Evolutionary conservation across 139 green algal species (phyloP), one percentile per base, ranked within the genome.

Genomic region (Picochlorum sp.): DNA sequence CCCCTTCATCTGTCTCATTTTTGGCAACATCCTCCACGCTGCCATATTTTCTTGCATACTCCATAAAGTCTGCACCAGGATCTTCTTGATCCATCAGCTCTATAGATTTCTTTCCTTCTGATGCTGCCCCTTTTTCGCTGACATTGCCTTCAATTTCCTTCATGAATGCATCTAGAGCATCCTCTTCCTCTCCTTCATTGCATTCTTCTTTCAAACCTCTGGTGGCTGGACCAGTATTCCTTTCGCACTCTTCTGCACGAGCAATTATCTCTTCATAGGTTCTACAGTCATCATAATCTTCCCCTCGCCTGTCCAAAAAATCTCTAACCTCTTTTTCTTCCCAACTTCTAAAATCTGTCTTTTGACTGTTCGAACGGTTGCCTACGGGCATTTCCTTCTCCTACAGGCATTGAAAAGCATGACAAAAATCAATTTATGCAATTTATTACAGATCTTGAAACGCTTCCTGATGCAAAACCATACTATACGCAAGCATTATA

Each of bases 91-190:
- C 79, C 39, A 33, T 65, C 59, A 22, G 64, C 69, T 37, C 83
- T 69, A 1, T 66, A 64, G 6, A 29, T 32, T 16, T 59, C 53
- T 13, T 25, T 53, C 36, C 41, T 67, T 57, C 2, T 49, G n/a
- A 20, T 49, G 25, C 4, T 57, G 56, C 18, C 7, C 71, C 67
- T 33, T 72, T 60, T 14, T 51, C 59, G 24, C 71, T 50, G 20
- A 85, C 64, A 45, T 80, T 68, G 31, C 3, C 39, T 26, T 79
- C 37, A 7, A 94, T 82, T 39, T 78, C 78, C 7, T 70, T 74
- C 85, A 94, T 93, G 59, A 89, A 94, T 0, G 83, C 83, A 26
- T 94, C 86, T 49, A 94, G 66, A 2, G 85, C 82, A 60, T 94
- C 86, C 39, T 47, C 39, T 10, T 44, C 37, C 14, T 8, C 37